Percentiles rank a stretch among this genome's conserved stretches.
Evolutionary conservation across 208 protist species (phyloP).

Genomic region (Endotrypanum monterogeii): DNA sequence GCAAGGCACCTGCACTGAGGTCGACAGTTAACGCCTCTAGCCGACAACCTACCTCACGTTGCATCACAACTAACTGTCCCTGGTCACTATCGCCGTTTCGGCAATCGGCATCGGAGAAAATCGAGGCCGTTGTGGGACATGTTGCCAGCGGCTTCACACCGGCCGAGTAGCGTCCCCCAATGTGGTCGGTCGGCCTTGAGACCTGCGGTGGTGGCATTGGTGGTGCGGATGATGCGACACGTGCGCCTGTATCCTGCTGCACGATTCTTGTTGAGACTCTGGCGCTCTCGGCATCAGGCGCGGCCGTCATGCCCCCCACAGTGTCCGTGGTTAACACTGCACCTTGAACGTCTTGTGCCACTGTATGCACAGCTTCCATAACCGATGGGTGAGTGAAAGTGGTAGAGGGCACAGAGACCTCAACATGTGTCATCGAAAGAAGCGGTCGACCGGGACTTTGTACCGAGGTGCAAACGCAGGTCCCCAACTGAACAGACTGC

Average conservation of each 20-base stretch:
- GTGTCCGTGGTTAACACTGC: neutral
- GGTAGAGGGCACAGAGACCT: conserved; percentile 23
- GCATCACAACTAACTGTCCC: conserved; percentile 10
- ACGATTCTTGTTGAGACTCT: neutral
- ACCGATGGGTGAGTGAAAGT: conserved; percentile 18
- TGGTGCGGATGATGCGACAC: neutral
- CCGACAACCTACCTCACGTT: conserved; percentile 20
- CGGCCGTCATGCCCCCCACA: neutral
- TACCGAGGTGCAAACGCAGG: conserved; percentile 25
- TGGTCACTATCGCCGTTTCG: neutral
- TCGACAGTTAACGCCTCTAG: conserved; percentile 27
- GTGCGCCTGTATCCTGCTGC: neutral
- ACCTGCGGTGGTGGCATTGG: neutral
- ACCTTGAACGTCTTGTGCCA: conserved; percentile 11
- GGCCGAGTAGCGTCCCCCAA: neutral
- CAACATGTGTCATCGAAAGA: conserved; percentile 19
- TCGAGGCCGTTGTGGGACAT: neutral
- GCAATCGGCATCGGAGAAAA: neutral
- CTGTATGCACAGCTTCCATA: conserved; percentile 1
- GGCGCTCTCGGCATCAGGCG: neutral
- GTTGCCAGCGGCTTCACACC: neutral
- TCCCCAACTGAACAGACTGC: conserved; percentile 14
- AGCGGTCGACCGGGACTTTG: conserved; percentile 21
- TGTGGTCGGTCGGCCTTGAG: neutral
- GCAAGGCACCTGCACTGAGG: conserved; percentile 27